These are phyloP conservation scores for Cyberlindnera xylosilytica DNA, from an alignment of 805 yeast species.

Conservation along the genomic window DNA sequence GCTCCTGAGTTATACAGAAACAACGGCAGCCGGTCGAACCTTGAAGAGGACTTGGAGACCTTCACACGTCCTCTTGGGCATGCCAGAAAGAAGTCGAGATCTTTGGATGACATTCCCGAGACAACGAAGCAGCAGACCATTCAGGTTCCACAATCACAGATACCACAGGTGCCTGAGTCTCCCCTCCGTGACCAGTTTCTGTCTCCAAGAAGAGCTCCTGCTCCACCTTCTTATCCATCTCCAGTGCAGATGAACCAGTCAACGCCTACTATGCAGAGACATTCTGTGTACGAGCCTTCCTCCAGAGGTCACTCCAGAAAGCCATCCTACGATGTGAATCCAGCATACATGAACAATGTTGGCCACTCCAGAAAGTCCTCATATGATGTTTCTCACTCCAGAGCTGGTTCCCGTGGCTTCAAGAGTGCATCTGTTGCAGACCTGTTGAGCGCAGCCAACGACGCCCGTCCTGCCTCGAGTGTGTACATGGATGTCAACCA, in stretches of 20 bases:
- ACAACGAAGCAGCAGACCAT: conserved; percentile 8
- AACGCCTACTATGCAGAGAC: conserved; percentile 21
- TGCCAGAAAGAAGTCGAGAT: conserved; percentile 47
- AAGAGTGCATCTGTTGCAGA: conserved; percentile 28
- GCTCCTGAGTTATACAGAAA: conserved; percentile 17
- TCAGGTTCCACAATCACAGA: conserved; percentile 22
- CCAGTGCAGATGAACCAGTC: conserved; percentile 34
- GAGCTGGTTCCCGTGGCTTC: conserved; percentile 16
- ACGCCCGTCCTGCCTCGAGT: conserved; percentile 44
- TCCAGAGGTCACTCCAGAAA: conserved; percentile 27
- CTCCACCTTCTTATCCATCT: conserved; percentile 54
- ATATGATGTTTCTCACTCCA: conserved; percentile 21
- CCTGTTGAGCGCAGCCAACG: conserved; percentile 30
- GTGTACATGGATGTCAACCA: conserved; percentile 42
- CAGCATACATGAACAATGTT: conserved; percentile 10
- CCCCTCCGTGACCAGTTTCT: conserved; percentile 36
- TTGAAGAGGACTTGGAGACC: conserved; percentile 17
- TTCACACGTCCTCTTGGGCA: conserved; percentile 34
- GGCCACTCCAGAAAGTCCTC: conserved; percentile 29
- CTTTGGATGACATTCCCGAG: conserved; percentile 42
- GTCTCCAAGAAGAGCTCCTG: conserved; percentile 74
- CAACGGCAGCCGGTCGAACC: conserved; percentile 2
- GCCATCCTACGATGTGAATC: conserved; percentile 27
- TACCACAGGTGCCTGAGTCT: conserved; percentile 15
- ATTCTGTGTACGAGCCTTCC: conserved; percentile 26